Evolutionary conservation across 768 basidiomycete species (phyloP).

Genomic region (Tulasnella sp.): DNA sequence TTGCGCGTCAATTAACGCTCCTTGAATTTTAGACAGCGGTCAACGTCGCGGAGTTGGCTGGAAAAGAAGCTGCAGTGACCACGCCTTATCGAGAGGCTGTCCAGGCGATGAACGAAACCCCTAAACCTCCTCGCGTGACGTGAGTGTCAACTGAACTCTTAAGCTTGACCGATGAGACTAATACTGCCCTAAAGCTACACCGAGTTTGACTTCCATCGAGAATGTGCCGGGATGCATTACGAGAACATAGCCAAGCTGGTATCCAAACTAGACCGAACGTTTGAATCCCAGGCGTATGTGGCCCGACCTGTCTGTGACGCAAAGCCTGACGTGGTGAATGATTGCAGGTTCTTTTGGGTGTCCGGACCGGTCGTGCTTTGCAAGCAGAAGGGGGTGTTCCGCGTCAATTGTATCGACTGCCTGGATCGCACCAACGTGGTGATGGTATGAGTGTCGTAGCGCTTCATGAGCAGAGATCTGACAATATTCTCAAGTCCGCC

Average conservation of each 20-base stretch:
- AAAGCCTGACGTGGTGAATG: background rate
- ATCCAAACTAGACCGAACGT: slow-evolving; percentile 53
- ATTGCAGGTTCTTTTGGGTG: slow-evolving; percentile 66
- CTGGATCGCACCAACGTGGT: slow-evolving; percentile 93
- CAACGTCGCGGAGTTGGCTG: slow-evolving; percentile 83
- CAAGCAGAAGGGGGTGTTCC: slow-evolving; percentile 74
- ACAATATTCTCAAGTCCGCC: slow-evolving; percentile 52
- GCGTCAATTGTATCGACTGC: slow-evolving; percentile 93
- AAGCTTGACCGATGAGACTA: background rate
- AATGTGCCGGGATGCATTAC: slow-evolving; percentile 96
- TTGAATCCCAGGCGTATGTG: slow-evolving; percentile 67
- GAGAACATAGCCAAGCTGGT: slow-evolving; percentile 82
- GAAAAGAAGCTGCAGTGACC: slow-evolving; percentile 76
- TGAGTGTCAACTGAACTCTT: slow-evolving; percentile 25
- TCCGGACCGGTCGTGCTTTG: slow-evolving; percentile 58
- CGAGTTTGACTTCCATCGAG: slow-evolving; percentile 81
- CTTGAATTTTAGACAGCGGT: slow-evolving; percentile 48
- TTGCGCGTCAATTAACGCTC: background rate
- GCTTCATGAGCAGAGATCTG: background rate
- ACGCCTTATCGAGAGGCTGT: slow-evolving; percentile 64
- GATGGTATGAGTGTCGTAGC: slow-evolving; percentile 38
- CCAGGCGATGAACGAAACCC: slow-evolving; percentile 42
- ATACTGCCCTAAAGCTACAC: slow-evolving; percentile 18
- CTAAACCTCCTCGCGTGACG: slow-evolving; percentile 46
- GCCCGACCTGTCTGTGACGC: slow-evolving; percentile 4